Conservation (phyloP, 169 alveolate genomes). For the Plasmodium ovale region DNA sequence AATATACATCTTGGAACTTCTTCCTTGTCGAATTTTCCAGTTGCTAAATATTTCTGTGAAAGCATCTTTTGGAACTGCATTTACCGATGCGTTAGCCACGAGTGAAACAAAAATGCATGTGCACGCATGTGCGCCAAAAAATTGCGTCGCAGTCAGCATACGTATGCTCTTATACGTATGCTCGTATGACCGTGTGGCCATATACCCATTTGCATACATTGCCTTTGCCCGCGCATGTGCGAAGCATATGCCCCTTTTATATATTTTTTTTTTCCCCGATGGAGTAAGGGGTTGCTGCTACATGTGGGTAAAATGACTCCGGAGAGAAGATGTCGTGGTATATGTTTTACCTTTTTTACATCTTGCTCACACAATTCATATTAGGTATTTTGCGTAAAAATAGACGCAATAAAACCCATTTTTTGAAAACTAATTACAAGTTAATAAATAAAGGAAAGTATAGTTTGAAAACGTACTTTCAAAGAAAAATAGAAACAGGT, state of each 20-base stretch:
- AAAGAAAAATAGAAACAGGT: neutral
- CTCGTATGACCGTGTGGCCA: no score
- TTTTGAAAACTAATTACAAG: conserved; percentile 51
- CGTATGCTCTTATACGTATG: conserved; percentile 10
- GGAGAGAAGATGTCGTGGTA: conserved; percentile 39
- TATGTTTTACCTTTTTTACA: conserved; percentile 28
- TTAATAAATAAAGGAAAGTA: conserved; percentile 35
- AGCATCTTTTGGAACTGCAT: no score
- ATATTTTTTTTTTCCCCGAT: neutral
- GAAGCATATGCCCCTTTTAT: neutral
- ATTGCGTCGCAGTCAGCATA: no score
- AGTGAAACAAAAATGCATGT: neutral
- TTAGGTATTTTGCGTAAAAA: conserved; percentile 30
- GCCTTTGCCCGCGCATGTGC: no score
- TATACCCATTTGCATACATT: no score
- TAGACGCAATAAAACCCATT: conserved; percentile 4
- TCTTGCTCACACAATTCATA: conserved; percentile 21
- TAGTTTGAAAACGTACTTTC: neutral
- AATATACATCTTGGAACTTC: no score
- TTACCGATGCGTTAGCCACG: no score
- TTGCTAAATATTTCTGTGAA: no score
- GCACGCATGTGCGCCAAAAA: conserved; percentile 4
- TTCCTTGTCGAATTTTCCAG: no score
- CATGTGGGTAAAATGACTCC: conserved; percentile 40
- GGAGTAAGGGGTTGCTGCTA: neutral